Conservation (phyloP, 2,329 filamentous ascomycete species). For the Ceratocystis harringtonii region DNA sequence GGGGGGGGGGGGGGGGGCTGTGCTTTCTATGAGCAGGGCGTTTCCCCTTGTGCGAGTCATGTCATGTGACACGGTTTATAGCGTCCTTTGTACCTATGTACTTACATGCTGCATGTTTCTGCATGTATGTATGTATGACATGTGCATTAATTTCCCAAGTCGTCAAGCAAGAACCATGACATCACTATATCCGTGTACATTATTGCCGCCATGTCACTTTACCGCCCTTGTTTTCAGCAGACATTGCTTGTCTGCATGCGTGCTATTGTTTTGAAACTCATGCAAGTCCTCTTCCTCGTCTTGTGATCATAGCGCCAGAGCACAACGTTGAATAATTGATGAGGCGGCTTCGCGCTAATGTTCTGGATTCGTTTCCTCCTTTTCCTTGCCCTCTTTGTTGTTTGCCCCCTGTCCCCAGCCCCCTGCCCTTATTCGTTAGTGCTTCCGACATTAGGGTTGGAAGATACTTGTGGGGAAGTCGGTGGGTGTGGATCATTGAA, state of each 20-base stretch:
- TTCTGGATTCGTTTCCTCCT: neutral
- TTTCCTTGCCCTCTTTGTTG: neutral
- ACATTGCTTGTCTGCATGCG: neutral
- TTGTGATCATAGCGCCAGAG: no score
- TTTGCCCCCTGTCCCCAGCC: neutral
- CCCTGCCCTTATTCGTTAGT: neutral
- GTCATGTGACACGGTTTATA: neutral
- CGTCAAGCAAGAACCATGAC: neutral
- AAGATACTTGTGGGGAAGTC: neutral
- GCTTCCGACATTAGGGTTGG: neutral
- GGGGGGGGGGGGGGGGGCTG: neutral
- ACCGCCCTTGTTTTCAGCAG: neutral
- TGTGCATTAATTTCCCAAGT: slow-evolving; percentile 4
- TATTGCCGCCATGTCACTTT: neutral
- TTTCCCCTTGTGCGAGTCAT: neutral
- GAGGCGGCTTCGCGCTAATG: neutral
- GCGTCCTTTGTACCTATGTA: neutral
- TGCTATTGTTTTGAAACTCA: neutral
- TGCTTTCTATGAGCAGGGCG: neutral
- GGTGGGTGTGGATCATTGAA: slow-evolving; percentile 1
- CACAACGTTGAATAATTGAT: neutral
- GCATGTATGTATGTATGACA: slow-evolving; percentile 1
- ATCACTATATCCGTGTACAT: neutral
- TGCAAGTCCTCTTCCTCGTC: neutral
- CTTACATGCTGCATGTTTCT: neutral